Evolutionary conservation across 495 filamentous ascomycete species (phyloP).

Genomic region (Neurospora africana): DNA sequence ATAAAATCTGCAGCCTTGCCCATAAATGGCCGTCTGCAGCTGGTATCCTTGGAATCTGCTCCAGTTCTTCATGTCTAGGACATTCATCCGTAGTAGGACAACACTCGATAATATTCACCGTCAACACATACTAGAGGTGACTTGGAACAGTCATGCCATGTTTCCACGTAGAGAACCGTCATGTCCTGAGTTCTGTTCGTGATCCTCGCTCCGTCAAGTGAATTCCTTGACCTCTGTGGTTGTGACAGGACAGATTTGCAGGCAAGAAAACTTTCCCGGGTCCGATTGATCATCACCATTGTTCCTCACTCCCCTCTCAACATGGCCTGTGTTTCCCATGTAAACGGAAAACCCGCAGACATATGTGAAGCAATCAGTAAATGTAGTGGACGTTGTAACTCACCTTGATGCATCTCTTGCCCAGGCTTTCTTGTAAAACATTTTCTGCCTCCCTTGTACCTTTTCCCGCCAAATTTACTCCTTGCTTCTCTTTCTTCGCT

Average conservation of each 20-base stretch:
- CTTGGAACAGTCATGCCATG: not conserved
- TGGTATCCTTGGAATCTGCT: not conserved
- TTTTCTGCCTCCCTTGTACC: not conserved
- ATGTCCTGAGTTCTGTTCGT: not conserved
- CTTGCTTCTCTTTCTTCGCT: not conserved
- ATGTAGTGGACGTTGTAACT: not conserved
- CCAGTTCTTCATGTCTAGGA: not conserved
- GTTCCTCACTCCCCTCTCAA: not conserved
- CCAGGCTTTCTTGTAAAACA: not conserved
- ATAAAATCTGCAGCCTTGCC: not conserved
- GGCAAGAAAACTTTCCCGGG: not conserved
- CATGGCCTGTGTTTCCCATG: not conserved
- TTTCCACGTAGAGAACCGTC: not conserved
- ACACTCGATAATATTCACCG: too few species aligned
- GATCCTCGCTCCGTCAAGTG: not conserved
- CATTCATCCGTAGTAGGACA: not conserved
- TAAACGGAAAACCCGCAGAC: not conserved
- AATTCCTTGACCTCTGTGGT: not conserved
- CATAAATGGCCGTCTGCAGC: not conserved
- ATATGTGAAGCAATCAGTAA: not conserved
- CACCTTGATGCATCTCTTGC: not conserved
- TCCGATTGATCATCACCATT: not conserved
- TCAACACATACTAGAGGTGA: not conserved
- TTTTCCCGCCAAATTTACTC: not conserved
- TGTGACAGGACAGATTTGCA: not conserved